Evolutionary conservation across 257 asterid genomes (phyloP), one percentile per base, ranked within the genome.

Genomic region (Przewalskia tangutica): DNA sequence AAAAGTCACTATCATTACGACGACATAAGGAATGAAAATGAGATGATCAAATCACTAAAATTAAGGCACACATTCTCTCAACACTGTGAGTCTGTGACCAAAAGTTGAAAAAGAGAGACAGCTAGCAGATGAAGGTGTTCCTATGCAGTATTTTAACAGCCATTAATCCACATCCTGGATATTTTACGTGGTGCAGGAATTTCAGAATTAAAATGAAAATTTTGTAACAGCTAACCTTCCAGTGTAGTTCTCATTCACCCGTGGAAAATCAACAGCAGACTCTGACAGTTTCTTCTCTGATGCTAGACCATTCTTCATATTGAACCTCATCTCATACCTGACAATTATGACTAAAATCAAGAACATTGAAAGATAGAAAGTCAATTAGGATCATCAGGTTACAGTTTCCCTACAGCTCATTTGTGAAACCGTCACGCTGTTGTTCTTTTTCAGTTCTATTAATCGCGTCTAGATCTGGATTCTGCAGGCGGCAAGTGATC

Each of bases 241-340:
- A 70, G 95, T 89, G 91, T 91, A 94, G 89, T 91, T 94, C 86
- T 96, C 98, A 3, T 96, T 96, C 84, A 96, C 90, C 91, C 98
- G 87, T 48, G 98, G 98, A 81, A 96, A 96, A 81, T 96, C 99
- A 77, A 96, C 97, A 5, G 98, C 90, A 51, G 97, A 84, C 23
- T 36, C 95, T 2, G 99, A 96, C 55, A 96, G 85, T 86, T 89
- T 90, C 89, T 89, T 95, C 91, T 95, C 98, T 27, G 91, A 77
- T 82, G 99, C 97, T 83, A 86, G 80, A 82, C 98, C 97, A 64
- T 80, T 92, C 89, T 91, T 91, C 87, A 95, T 86, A 91, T 93
- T 96, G 93, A 96, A 96, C 80, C 99, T 93, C 99, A 96, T 96
- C 86, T 94, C 98, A 44, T 93, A 93, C 90, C 99, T 96, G 92